Conservation (phyloP, 257 asterid genomes). For the Knoxia roxburghii region DNA sequence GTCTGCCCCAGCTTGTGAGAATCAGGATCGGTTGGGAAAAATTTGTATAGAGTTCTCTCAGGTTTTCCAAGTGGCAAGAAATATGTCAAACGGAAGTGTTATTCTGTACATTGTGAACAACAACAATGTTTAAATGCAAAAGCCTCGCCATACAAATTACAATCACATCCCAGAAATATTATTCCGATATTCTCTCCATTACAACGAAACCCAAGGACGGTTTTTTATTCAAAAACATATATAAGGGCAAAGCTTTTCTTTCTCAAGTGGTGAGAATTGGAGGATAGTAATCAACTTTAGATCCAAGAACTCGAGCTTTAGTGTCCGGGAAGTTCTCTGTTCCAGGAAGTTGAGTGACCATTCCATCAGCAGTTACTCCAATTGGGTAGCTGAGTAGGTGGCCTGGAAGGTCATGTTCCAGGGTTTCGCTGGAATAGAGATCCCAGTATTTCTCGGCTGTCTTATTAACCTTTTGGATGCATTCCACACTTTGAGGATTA, state of each 20-base stretch:
- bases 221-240: not conserved
- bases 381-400: constrained; percentile 58
- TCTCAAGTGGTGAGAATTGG: constrained; percentile 53
- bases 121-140: no score
- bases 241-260: not conserved
- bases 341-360: constrained; percentile 47
- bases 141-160: not conserved
- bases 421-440: constrained; percentile 25
- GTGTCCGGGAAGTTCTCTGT: constrained; percentile 51
- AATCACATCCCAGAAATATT: not conserved
- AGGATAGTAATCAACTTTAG: constrained; percentile 28
- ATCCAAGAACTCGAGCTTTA: constrained; percentile 50
- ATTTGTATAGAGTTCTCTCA: no score
- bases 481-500: constrained; percentile 43
- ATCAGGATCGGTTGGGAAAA: no score
- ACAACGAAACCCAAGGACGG: not conserved
- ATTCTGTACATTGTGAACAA: no score
- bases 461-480: constrained; percentile 45
- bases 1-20: no score
- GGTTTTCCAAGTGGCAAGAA: no score
- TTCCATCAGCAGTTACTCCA: constrained; percentile 40
- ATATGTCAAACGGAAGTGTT: no score
- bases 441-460: constrained; percentile 47
- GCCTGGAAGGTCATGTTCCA: constrained; percentile 48
- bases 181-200: not conserved